Percentiles rank a stretch among this genome's conserved stretches.
Evolutionary conservation across 768 basidiomycete species (phyloP).

Genomic region (Termitomyces heimii): DNA sequence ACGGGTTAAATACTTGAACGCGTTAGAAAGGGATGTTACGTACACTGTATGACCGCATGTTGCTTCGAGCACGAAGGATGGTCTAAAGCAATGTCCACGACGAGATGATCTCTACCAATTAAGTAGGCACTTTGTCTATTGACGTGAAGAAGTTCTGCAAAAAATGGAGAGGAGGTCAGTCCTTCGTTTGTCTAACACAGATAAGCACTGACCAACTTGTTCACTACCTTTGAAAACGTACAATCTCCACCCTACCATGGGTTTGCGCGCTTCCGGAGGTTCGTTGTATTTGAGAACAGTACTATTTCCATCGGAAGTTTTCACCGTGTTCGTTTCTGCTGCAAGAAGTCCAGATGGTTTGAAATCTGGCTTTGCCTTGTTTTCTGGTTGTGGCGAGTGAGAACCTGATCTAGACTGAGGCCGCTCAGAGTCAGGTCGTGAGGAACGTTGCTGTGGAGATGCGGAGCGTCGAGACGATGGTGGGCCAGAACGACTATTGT

Average conservation of each 20-base stretch:
- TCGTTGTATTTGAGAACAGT: constrained; percentile 96
- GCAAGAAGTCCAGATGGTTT: constrained; percentile 84
- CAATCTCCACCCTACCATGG: constrained; percentile 82
- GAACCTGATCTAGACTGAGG: constrained; percentile 31
- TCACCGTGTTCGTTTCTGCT: constrained; percentile 92
- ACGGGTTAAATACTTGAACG: constrained; percentile 6
- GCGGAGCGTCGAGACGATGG: constrained; percentile 48
- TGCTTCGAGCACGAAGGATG: constrained; percentile 99
- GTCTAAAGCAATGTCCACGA: constrained; percentile 83
- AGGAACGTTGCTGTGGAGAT: constrained; percentile 47
- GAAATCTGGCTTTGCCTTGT: constrained; percentile 87
- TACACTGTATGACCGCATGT: constrained; percentile 94
- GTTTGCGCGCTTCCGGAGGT: constrained; percentile 96
- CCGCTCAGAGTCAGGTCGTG: constrained; percentile 28
- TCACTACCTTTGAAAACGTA: constrained; percentile 97
- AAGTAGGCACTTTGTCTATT: constrained; percentile 93
- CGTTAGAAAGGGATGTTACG: constrained; percentile 17
- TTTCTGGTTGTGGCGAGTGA: constrained; percentile 38
- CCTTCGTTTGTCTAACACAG: background rate
- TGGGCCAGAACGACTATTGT: constrained; percentile 16
- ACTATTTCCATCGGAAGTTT: constrained; percentile 64
- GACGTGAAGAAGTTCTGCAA: constrained; percentile 82
- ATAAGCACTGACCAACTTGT: constrained; percentile 67
- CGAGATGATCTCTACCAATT: constrained; percentile 82
- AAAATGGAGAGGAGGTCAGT: background rate